These are phyloP conservation scores for Heterobasidion occidentale DNA, from an alignment of 1,284 basidiomycete genomes.

Conservation along the genomic window DNA sequence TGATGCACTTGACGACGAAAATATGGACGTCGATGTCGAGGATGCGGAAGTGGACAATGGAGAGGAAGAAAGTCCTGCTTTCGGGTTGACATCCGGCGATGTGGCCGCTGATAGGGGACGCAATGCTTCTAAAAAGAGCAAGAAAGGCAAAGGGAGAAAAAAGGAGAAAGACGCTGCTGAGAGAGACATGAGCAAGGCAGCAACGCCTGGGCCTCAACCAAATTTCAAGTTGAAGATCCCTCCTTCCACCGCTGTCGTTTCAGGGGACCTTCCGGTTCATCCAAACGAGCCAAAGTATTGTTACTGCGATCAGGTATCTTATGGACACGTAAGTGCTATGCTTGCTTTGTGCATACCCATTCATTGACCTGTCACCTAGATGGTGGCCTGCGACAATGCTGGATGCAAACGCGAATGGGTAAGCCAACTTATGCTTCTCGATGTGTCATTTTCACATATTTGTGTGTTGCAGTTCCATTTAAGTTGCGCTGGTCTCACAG, in stretches of 20 bases:
- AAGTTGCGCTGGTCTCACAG: background rate
- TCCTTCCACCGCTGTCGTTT: slow-evolving; percentile 12
- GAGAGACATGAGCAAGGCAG: background rate
- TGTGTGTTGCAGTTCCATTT: slow-evolving; percentile 62
- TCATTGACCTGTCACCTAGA: slow-evolving; percentile 35
- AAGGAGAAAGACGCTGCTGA: background rate
- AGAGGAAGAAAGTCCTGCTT: background rate
- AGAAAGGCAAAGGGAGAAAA: slow-evolving; percentile 5
- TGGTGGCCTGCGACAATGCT: slow-evolving; percentile 75
- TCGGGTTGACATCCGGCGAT: slow-evolving; percentile 1
- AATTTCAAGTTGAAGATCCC: slow-evolving; percentile 20
- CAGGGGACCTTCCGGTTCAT: slow-evolving; percentile 17
- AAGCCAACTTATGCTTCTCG: slow-evolving; percentile 18
- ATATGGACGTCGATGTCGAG: background rate
- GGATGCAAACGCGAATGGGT: slow-evolving; percentile 75
- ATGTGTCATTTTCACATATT: slow-evolving; percentile 16
- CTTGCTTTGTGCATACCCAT: slow-evolving; percentile 1
- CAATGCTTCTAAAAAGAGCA: background rate
- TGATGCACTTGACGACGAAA: slow-evolving; percentile 2
- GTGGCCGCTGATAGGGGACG: slow-evolving; percentile 1
- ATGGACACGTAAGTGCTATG: slow-evolving; percentile 52
- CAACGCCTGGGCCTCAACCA: background rate
- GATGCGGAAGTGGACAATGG: slow-evolving; percentile 1
- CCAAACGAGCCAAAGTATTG: slow-evolving; percentile 62
- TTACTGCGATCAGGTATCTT: slow-evolving; percentile 69